These are phyloP conservation scores for Yarrowia sp. DNA, from an alignment of 805 yeast species.

Conservation along the genomic window DNA sequence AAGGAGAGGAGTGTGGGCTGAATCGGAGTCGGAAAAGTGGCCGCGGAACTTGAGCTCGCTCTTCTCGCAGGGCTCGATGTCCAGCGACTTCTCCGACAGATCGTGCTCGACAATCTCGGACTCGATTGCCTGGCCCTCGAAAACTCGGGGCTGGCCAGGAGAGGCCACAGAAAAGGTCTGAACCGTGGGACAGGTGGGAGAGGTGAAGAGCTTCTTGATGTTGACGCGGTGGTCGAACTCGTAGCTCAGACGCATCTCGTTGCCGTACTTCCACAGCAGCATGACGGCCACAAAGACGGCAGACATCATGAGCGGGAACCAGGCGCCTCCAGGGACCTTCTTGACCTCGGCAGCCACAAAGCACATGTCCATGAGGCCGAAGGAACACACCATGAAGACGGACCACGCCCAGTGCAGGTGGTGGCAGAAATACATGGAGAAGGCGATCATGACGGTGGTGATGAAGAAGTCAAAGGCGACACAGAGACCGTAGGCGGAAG, in stretches of 20 bases:
- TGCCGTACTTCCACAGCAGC: constrained; percentile 22
- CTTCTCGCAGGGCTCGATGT: neutral
- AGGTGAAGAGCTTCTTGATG: constrained; percentile 10
- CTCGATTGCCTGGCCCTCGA: neutral
- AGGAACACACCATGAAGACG: constrained; percentile 41
- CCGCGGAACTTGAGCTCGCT: neutral
- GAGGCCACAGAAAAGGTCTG: constrained; percentile 3
- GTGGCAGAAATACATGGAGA: constrained; percentile 50
- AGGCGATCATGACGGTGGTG: constrained; percentile 48
- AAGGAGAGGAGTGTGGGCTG: neutral
- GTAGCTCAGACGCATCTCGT: constrained; percentile 1
- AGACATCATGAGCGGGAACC: constrained; percentile 49
- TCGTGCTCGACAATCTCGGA: constrained; percentile 8
- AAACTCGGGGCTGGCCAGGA: neutral
- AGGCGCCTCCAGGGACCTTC: constrained; percentile 59
- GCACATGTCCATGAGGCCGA: constrained; percentile 49
- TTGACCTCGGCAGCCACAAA: constrained; percentile 50
- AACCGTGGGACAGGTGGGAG: neutral
- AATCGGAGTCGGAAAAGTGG: neutral
- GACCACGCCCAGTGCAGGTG: constrained; percentile 42
- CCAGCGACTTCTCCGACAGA: neutral
- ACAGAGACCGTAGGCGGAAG: constrained; percentile 60
- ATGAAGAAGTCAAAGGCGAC: constrained; percentile 55
- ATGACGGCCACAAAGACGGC: constrained; percentile 23
- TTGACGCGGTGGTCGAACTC: constrained; percentile 16